A percentile compares a stretch with the other conserved stretches of the same genome.
Conservation (phyloP, 1,284 basidiomycete genomes). For the Ceratobasidium papillatum region DNA sequence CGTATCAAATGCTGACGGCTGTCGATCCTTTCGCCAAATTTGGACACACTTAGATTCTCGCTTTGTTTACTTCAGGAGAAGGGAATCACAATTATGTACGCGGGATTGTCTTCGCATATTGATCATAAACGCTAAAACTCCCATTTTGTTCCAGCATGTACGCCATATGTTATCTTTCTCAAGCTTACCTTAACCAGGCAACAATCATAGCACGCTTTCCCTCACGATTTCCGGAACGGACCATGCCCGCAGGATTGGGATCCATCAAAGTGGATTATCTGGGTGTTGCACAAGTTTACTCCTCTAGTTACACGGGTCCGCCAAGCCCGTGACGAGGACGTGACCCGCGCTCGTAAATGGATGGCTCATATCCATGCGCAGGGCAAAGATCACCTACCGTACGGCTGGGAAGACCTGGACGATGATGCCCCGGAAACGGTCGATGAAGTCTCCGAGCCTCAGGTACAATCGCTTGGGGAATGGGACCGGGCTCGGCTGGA, state of each 20-base stretch:
- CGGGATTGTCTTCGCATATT: conserved; percentile 40
- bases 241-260: conserved; percentile 74
- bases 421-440: conserved; percentile 23
- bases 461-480: conserved; percentile 31
- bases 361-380: conserved; percentile 61
- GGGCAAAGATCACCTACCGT: conserved; percentile 52
- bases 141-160: conserved; percentile 42
- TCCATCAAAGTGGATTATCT: conserved; percentile 82
- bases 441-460: not conserved
- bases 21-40: conserved; percentile 22
- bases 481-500: conserved; percentile 54
- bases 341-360: conserved; percentile 54
- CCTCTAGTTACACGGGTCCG: conserved; percentile 59
- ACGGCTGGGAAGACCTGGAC: conserved; percentile 41
- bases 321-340: conserved; percentile 66
- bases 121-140: conserved; percentile 7
- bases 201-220: conserved; percentile 73
- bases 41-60: conserved; percentile 61
- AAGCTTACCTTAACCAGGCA: conserved; percentile 34
- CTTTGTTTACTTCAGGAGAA: conserved; percentile 76
- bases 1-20: not conserved
- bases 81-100: conserved; percentile 81
- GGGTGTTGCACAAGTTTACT: conserved; percentile 63
- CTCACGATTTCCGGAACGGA: conserved; percentile 75
- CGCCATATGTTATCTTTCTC: conserved; percentile 51